Evolutionary conservation across 371 early-diverging fungal genomes (phyloP), one percentile per base, ranked within the genome.

Genomic region (Blastocladiella emersonii): DNA sequence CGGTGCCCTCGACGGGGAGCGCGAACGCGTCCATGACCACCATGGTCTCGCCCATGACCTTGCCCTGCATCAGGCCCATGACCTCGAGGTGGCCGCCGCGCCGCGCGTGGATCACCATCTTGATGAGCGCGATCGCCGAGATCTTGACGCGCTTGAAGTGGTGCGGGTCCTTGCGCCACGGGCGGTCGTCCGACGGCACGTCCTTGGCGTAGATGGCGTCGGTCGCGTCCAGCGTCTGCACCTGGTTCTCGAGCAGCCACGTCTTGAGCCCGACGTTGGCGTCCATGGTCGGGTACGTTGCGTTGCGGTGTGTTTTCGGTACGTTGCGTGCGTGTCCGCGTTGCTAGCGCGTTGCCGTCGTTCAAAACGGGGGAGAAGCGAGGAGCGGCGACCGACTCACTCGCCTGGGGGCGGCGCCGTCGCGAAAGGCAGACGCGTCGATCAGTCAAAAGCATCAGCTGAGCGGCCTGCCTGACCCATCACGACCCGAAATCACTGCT

Each of bases 61-160:
- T 95, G 43, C 98, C 98, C 72, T 92, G 93, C 93, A 98, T 91
- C 59, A 94, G 74, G 1, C 98, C 98, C 98, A 98, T 96, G 41
- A 96, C 87, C 78, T 98, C 97, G 67, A 96, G 90, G 64, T 83
- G 85, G 61, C 95, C 97, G 48, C 98, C 98, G 0, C 92, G 91
- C 48, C 91, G 84, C 32, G 98, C 95, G 71, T 98, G 98, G 81
- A 89, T 89, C 44, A 88, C 94, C 96, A 98, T 98, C 69, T 96
- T 96, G 63, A 98, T 89, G 64, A 96, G 74, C 4, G 98, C 98
- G 34, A 93, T 84, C 1, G 95, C 94, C 19, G 95, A 94, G 34
- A 98, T 88, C 67, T 90, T 85, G 61, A 95, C 90, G 67, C 86
- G 82, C 61, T 85, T 91, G 75, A 91, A 98, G 71, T 93, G 82